These are phyloP conservation scores for Cladosporium sp. DNA, from an alignment of 2,329 filamentous ascomycete genomes.

Conservation along the genomic window DNA sequence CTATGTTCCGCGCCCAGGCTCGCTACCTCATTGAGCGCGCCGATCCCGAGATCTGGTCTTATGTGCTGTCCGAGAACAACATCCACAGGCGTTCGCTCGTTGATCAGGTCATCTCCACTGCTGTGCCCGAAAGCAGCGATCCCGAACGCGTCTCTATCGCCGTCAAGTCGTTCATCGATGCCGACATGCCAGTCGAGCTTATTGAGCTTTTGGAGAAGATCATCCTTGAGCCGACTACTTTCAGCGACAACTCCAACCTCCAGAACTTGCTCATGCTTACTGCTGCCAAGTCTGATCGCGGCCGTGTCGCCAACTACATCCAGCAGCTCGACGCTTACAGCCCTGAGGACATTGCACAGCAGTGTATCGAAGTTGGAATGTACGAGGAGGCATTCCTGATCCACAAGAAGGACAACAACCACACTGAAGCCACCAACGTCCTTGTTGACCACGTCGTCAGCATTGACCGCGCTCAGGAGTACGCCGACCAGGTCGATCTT, in stretches of 20 bases:
- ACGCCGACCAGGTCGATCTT: conserved; percentile 88
- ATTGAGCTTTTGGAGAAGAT: conserved; percentile 99
- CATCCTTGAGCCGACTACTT: conserved; percentile 96
- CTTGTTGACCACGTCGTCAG: conserved; percentile 95
- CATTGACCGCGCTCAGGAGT: conserved; percentile 94
- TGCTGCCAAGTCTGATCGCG: conserved; percentile 93
- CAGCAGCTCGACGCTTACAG: conserved; percentile 85
- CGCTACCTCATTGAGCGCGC: conserved; percentile 89
- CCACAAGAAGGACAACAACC: conserved; percentile 95
- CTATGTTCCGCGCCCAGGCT: conserved; percentile 99
- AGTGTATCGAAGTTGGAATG: conserved; percentile 91
- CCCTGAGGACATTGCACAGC: conserved; percentile 83
- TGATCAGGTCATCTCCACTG: conserved; percentile 93
- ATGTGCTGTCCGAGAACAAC: conserved; percentile 94
- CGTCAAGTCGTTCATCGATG: conserved; percentile 86
- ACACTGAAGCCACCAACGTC: conserved; percentile 80
- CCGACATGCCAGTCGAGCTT: conserved; percentile 86
- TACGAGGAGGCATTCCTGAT: conserved; percentile 98
- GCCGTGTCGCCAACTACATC: conserved; percentile 92
- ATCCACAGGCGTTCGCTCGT: conserved; percentile 88
- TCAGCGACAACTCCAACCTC: conserved; percentile 94
- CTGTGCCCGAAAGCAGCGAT: conserved; percentile 79
- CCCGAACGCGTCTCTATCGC: conserved; percentile 93
- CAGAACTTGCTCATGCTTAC: conserved; percentile 97
- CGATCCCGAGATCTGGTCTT: conserved; percentile 87